Conservation (phyloP, 1,139 yeast species). For the Taiozyma sp. region DNA sequence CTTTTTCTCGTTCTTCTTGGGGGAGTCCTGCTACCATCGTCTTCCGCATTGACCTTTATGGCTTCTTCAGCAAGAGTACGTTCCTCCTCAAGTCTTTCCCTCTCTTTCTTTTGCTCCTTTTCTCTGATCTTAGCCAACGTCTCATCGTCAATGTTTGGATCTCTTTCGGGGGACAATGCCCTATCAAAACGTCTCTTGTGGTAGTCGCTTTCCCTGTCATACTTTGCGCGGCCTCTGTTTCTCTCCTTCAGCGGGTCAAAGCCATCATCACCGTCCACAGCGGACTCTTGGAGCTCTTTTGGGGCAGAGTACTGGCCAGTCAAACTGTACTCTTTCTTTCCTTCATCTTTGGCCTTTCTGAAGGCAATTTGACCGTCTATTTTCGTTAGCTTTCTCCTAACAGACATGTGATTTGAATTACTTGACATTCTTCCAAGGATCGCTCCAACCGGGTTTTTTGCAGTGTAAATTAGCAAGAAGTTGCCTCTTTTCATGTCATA, state of each 20-base stretch:
- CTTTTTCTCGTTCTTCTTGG: constrained; percentile 24
- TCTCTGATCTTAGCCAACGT: constrained; percentile 21
- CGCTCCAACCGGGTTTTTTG: neutral
- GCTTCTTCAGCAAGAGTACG: neutral
- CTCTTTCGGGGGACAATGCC: constrained; percentile 27
- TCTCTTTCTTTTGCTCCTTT: constrained; percentile 21
- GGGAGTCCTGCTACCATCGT: constrained; percentile 24
- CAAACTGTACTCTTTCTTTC: constrained; percentile 12
- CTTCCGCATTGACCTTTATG: constrained; percentile 4
- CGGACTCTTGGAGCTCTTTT: constrained; percentile 20
- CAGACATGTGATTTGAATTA: neutral
- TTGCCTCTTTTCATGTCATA: neutral
- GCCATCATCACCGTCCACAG: constrained; percentile 19
- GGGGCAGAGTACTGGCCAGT: constrained; percentile 34
- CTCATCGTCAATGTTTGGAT: constrained; percentile 22
- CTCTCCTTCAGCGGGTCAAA: constrained; percentile 33
- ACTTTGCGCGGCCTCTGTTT: constrained; percentile 27
- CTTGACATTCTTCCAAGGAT: neutral
- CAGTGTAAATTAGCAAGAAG: neutral
- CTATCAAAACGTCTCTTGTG: constrained; percentile 36
- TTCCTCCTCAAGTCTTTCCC: constrained; percentile 16
- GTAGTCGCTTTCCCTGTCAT: constrained; percentile 36
- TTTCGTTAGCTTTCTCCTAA: neutral
- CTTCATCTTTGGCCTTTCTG: constrained; percentile 4
- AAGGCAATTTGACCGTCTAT: constrained; percentile 9